phyloP scores from a whole-genome alignment of 1,284 basidiomycete species.

The Wallemia ichthyophaga region DNA sequence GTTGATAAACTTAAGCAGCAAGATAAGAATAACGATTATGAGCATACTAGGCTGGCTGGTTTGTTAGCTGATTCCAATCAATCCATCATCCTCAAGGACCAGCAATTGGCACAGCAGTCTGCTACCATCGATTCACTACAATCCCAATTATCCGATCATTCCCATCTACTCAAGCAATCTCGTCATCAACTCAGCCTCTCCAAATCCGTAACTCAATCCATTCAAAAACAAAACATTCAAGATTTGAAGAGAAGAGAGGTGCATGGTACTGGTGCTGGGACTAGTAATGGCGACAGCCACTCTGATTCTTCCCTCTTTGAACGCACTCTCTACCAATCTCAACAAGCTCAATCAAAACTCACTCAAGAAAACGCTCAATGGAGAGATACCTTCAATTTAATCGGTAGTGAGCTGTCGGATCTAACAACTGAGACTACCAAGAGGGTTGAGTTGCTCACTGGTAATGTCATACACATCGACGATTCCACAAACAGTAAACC shows the following conservation, averaged over 20 bases:
- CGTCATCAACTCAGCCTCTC: background rate
- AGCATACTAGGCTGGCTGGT: background rate
- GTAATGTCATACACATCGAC: background rate
- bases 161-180: background rate
- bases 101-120: background rate
- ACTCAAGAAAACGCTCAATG: background rate
- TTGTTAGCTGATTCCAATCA: background rate
- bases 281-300: too few relatives aligned
- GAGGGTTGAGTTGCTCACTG: background rate
- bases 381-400: background rate
- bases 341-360: background rate
- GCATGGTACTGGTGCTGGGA: too few relatives aligned
- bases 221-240: background rate
- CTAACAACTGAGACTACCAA: background rate
- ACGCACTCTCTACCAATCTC: background rate
- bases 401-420: background rate
- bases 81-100: background rate
- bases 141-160: background rate
- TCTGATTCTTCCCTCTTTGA: background rate
- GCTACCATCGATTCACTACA: background rate
- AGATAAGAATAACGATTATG: background rate
- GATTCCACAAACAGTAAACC: background rate
- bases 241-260: background rate
- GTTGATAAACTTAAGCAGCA: background rate
- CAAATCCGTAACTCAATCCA: background rate